Percentiles rank a stretch among this genome's conserved stretches.
Conservation (phyloP, 2,329 filamentous ascomycete genomes). For the Diaporthe sp. region DNA sequence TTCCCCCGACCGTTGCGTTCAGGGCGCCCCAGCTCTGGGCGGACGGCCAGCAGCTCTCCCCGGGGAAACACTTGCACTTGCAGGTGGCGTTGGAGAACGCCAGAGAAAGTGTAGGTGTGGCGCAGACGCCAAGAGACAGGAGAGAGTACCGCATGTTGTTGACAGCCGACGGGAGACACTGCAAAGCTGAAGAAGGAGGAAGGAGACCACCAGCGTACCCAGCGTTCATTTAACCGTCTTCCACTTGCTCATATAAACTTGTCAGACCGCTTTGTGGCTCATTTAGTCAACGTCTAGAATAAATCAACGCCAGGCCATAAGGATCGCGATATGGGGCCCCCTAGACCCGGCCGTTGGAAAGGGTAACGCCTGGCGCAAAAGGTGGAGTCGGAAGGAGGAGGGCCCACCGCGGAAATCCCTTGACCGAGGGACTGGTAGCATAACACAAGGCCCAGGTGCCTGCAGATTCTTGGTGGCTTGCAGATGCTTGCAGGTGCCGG, state of each 20-base stretch:
- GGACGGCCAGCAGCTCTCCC: conserved; percentile 32
- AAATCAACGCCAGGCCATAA: conserved; percentile 25
- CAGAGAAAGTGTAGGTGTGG: conserved; percentile 13
- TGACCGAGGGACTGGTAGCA: background rate
- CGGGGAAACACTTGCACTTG: conserved; percentile 35
- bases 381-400: conserved; percentile 10
- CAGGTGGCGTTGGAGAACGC: conserved; percentile 9
- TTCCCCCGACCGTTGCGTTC: conserved; percentile 31
- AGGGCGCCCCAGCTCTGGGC: conserved; percentile 2
- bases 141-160: conserved; percentile 7
- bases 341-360: background rate
- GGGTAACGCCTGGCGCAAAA: conserved; percentile 8
- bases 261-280: conserved; percentile 13
- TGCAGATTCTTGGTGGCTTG: background rate
- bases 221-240: background rate
- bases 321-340: conserved; percentile 13
- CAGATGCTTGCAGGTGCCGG: background rate
- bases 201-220: background rate
- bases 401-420: conserved; percentile 27
- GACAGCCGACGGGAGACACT: background rate
- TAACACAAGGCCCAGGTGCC: background rate
- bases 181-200: background rate
- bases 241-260: conserved; percentile 16
- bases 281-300: conserved; percentile 13
- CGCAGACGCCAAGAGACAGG: conserved; percentile 23